A percentile compares a stretch with the other conserved stretches of the same genome.
Evolutionary conservation across 1,284 basidiomycete genomes (phyloP).

Genomic region (Pseudozyma sp.): DNA sequence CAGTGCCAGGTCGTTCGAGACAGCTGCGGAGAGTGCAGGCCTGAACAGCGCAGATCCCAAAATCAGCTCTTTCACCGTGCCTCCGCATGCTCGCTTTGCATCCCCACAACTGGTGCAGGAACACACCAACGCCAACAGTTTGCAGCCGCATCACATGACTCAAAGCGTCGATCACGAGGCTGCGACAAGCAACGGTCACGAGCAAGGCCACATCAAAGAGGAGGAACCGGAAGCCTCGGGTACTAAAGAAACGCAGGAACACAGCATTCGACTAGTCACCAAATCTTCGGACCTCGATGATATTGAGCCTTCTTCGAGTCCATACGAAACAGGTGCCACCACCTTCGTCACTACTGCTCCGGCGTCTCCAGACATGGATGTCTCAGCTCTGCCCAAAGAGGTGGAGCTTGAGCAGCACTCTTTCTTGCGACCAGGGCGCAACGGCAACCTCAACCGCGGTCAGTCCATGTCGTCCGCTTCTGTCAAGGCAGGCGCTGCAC

Average conservation of each 20-base stretch:
- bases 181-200: background rate
- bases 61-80: constrained; percentile 9
- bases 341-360: constrained; percentile 22
- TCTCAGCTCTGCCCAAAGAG: constrained; percentile 22
- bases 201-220: background rate
- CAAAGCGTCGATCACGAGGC: background rate
- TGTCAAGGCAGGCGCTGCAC: constrained; percentile 4
- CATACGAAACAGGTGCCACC: constrained; percentile 2
- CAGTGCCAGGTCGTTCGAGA: constrained; percentile 52
- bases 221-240: background rate
- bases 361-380: constrained; percentile 16
- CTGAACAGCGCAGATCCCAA: constrained; percentile 27
- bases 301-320: constrained; percentile 7
- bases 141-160: background rate
- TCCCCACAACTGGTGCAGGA: constrained; percentile 8
- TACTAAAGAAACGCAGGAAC: constrained; percentile 20
- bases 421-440: constrained; percentile 20
- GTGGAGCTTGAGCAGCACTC: constrained; percentile 21
- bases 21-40: constrained; percentile 46
- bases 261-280: constrained; percentile 51
- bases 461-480: constrained; percentile 7
- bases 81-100: background rate
- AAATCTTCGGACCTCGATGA: constrained; percentile 24
- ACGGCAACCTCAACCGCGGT: constrained; percentile 18
- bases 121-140: background rate